Conservation (phyloP, 2,329 filamentous ascomycete genomes). For the Metarhizium sp. region DNA sequence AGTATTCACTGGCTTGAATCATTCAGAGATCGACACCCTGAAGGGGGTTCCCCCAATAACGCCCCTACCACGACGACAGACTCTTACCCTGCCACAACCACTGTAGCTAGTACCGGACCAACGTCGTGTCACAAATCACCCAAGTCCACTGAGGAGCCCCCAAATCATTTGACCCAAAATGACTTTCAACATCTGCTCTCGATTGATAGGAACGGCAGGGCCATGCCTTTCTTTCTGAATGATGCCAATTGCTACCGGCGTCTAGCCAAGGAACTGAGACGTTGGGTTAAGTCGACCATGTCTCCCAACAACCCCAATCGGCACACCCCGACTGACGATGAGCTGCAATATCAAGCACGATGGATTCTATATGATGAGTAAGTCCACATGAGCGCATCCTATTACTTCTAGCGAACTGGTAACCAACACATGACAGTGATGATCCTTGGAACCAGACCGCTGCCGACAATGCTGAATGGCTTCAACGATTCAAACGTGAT, state of each 20-base stretch:
- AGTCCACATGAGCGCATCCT: constrained; percentile 15
- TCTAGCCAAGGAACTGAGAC: constrained; percentile 41
- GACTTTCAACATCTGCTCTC: constrained; percentile 7
- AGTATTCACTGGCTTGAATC: constrained; percentile 41
- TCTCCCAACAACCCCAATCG: constrained; percentile 51
- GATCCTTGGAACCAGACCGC: constrained; percentile 57
- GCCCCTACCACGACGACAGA: constrained; percentile 1
- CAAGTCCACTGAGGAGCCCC: constrained; percentile 9
- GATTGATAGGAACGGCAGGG: constrained; percentile 5
- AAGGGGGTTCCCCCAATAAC: constrained; percentile 4
- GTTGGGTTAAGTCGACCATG: constrained; percentile 43
- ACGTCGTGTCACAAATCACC: constrained; percentile 8
- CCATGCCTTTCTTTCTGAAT: constrained; percentile 39
- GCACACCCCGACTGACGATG: constrained; percentile 50
- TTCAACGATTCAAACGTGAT: constrained; percentile 52
- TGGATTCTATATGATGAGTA: constrained; percentile 56
- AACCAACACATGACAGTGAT: constrained; percentile 29
- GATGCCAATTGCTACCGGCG: constrained; percentile 52
- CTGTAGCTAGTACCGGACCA: neutral
- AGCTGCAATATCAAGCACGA: constrained; percentile 53
- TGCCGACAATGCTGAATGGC: constrained; percentile 55
- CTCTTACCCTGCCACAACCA: neutral
- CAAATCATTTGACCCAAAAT: constrained; percentile 1
- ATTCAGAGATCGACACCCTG: constrained; percentile 40
- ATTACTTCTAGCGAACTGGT: neutral